A percentile compares a stretch with the other conserved stretches of the same genome.
These are phyloP conservation scores for Porphyrellus sp. DNA, from an alignment of 1,284 basidiomycete genomes.

Conservation along the genomic window DNA sequence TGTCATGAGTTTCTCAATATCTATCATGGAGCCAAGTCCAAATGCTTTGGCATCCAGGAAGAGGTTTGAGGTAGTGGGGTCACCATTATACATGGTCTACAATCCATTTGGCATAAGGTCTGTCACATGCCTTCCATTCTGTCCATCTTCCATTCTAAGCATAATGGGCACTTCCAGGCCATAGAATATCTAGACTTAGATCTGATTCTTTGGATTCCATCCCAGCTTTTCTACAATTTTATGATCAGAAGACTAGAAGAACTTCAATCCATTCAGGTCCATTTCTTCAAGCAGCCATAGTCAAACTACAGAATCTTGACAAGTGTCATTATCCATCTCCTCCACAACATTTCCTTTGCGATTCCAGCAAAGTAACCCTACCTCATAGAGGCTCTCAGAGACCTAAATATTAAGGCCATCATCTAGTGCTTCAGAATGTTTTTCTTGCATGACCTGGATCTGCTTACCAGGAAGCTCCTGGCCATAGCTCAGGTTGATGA, in stretches of 20 bases:
- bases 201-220: conserved; percentile 11
- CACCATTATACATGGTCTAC: background rate
- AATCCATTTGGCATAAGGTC: background rate
- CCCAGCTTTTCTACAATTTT: background rate
- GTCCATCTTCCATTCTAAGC: background rate
- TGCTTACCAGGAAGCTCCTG: background rate
- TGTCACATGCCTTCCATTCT: background rate
- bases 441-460: conserved; percentile 14
- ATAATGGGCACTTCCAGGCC: background rate
- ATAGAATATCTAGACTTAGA: background rate
- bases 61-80: background rate
- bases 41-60: background rate
- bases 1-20: background rate
- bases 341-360: conserved; percentile 5
- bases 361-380: conserved; percentile 1
- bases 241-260: conserved; percentile 3
- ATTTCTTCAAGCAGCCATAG: conserved; percentile 4
- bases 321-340: conserved; percentile 5
- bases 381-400: background rate
- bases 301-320: conserved; percentile 7
- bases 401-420: conserved; percentile 1
- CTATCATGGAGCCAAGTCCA: background rate
- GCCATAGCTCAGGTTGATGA: background rate
- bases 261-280: background rate
- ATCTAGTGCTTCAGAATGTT: conserved; percentile 8